Evolutionary conservation across 306 rosid genomes (phyloP), one percentile per base, ranked within the genome.

Genomic region (Albizia julibrissin): DNA sequence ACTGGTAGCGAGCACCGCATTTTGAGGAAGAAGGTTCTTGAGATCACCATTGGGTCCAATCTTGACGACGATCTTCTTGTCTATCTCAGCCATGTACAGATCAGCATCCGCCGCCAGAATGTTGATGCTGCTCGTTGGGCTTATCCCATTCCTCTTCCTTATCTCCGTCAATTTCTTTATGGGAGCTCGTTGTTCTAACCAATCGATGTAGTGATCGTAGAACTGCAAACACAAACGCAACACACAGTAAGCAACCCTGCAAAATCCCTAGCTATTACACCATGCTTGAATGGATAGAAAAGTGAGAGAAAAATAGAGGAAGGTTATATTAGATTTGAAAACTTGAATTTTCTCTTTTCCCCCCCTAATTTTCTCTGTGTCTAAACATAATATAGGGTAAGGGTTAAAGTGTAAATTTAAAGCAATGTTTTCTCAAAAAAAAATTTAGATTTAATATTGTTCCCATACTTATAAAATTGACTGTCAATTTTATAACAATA

Each of bases 131-230:
- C 92, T 88, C 69, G 54, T 75, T 9, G 82, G 59, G 16, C 52
- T 84, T 21, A 91, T 89, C 64, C 92, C 91, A 83, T 91, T 89
- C 77, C 84, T 91, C 50, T 64, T 71, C 81, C 93, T 89, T 56
- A 91, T 88, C 27, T 76, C 84, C 34, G 47, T 75, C 82, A 89
- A 39, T 8, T 76, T 87, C 79, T 62, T 86, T 72, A 87, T 83
- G 12, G 69, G 85, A 44, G 82, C 91, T 87, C 90, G 82, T 42
- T 82, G 78, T 39, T 87, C 88, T 27, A 18, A 8, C 93, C 90
- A 87, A 10, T 84, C 88, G 1, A 91, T 69, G 69, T 89, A 88
- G 82, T 91, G 95, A n/a, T 91, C 91, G 8, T 93, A 91, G 84
- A 91, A 91, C 97, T 93, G 87, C 85, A 81, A 42, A 66, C 40